phyloP scores from a whole-genome alignment of 768 basidiomycete genomes.

The Suillus clintonianus region DNA sequence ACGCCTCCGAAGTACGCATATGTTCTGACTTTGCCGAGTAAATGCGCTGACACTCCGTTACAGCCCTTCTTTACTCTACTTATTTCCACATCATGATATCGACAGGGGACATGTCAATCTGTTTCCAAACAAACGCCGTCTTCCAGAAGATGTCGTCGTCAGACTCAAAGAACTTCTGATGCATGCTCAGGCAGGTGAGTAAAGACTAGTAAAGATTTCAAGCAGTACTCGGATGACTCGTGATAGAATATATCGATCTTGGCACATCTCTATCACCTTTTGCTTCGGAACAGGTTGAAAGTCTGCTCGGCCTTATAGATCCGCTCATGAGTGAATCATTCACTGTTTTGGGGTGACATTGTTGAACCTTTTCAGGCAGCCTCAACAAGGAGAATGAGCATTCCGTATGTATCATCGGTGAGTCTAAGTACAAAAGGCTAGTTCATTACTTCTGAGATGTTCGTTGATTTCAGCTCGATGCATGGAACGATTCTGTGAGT shows the following conservation, averaged over 20 bases:
- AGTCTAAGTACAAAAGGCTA: background rate
- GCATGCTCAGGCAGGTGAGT: constrained; percentile 7
- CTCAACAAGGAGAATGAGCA: background rate
- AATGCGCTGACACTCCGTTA: background rate
- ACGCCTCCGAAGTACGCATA: no score
- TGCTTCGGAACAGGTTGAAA: constrained; percentile 33
- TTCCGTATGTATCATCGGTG: background rate
- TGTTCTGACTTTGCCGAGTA: no score
- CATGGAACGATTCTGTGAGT: constrained; percentile 44
- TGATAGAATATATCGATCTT: no score
- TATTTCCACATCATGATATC: background rate
- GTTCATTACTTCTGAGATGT: background rate
- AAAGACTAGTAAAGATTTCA: background rate
- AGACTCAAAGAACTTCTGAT: background rate
- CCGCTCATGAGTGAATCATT: constrained; percentile 36
- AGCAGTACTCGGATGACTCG: constrained; percentile 26
- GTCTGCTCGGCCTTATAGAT: constrained; percentile 33
- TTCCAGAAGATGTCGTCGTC: background rate
- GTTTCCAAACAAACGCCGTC: constrained; percentile 5
- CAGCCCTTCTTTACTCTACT: background rate
- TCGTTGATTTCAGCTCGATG: constrained; percentile 34
- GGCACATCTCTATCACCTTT: constrained; percentile 42
- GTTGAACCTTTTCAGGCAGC: background rate
- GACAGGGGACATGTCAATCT: background rate
- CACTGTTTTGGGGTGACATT: no score